Evolutionary conservation across 805 yeast species (phyloP).

Genomic region (Saturnispora kantuleensis): DNA sequence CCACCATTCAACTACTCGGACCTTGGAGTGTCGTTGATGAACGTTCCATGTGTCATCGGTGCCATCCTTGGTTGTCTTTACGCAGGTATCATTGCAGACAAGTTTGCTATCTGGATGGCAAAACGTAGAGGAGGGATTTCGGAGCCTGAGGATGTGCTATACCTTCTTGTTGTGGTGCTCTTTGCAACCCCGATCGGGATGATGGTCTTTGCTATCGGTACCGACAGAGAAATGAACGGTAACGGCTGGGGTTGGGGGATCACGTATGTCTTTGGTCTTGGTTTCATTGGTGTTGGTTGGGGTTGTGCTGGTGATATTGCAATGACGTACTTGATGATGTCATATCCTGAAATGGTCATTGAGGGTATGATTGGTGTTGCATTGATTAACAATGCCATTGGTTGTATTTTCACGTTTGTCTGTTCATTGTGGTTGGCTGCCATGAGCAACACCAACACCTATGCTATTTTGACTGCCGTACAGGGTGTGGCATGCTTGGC

Average conservation of each 20-base stretch:
- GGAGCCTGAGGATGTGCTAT: conserved; percentile 58
- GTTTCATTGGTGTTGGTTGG: conserved; percentile 58
- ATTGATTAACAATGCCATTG: conserved; percentile 53
- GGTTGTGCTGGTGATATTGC: conserved; percentile 67
- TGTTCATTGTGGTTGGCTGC: conserved; percentile 53
- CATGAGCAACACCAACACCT: conserved; percentile 48
- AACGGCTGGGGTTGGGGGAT: conserved; percentile 37
- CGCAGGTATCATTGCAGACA: conserved; percentile 52
- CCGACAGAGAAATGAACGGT: conserved; percentile 31
- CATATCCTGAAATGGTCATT: conserved; percentile 58
- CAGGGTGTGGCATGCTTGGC: conserved; percentile 42
- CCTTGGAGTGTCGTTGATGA: conserved; percentile 65
- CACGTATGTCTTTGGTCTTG: conserved; percentile 47
- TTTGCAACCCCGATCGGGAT: conserved; percentile 54
- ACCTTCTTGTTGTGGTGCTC: conserved; percentile 46
- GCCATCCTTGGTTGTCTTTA: conserved; percentile 57
- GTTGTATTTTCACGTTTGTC: conserved; percentile 56
- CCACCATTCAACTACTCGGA: conserved; percentile 59
- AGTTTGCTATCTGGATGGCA: conserved; percentile 52
- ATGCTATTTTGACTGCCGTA: conserved; percentile 49
- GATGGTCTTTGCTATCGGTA: conserved; percentile 56
- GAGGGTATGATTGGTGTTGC: conserved; percentile 66
- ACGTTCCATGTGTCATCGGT: conserved; percentile 59
- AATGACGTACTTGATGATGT: conserved; percentile 56
- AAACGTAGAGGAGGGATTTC: conserved; percentile 49